Evolutionary conservation across 371 early-diverging fungal species (phyloP).

Genomic region (Lichtheimia ornata): DNA sequence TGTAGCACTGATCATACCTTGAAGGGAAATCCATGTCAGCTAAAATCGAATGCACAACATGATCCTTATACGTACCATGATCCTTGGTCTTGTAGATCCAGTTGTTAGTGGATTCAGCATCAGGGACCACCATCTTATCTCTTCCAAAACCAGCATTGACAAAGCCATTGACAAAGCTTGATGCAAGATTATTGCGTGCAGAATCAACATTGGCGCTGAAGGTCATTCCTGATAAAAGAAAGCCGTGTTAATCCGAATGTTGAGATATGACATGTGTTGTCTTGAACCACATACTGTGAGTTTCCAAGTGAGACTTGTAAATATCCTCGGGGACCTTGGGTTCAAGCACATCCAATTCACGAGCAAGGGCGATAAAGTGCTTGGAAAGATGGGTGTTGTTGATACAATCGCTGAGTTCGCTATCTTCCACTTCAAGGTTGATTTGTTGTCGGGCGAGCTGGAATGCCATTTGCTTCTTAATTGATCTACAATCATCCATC

Average conservation of each 20-base stretch:
- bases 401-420: conserved; percentile 82
- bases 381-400: conserved; percentile 86
- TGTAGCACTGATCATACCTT: conserved; percentile 89
- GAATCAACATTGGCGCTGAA: conserved; percentile 81
- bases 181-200: conserved; percentile 93
- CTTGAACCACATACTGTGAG: conserved; percentile 58
- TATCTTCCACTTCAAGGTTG: conserved; percentile 78
- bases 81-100: conserved; percentile 99
- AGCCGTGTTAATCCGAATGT: background rate
- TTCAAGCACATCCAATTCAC: conserved; percentile 93
- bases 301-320: conserved; percentile 95
- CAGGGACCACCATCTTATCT: conserved; percentile 88
- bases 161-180: conserved; percentile 97
- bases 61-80: conserved; percentile 52
- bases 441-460: conserved; percentile 92
- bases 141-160: conserved; percentile 95
- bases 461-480: conserved; percentile 95
- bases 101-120: conserved; percentile 69
- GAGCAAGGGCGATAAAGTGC: conserved; percentile 85
- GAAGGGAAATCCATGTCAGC: background rate
- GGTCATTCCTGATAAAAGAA: conserved; percentile 44
- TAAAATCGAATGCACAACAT: background rate
- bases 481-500: conserved; percentile 35
- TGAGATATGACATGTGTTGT: background rate
- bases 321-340: conserved; percentile 97